Conservation (phyloP, 2,329 filamentous ascomycete species). For the Blumeria hordei region DNA sequence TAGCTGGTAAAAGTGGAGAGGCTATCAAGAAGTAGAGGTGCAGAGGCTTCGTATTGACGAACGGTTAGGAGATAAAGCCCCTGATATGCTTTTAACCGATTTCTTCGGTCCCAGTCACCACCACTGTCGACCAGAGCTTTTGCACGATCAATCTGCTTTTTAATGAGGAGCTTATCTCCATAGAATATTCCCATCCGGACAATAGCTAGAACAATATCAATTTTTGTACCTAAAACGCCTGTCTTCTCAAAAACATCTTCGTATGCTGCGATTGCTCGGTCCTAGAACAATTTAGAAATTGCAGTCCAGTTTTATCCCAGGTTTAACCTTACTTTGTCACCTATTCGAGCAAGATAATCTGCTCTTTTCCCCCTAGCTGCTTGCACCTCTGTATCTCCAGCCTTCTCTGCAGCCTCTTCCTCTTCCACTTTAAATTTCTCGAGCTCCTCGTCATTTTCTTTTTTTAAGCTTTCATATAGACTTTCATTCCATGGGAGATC, state of each 20-base stretch:
- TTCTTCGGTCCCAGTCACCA: slow-evolving; percentile 95
- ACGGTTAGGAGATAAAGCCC: slow-evolving; percentile 81
- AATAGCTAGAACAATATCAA: slow-evolving; percentile 88
- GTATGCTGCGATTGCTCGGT: slow-evolving; percentile 79
- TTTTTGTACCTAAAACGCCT: slow-evolving; percentile 88
- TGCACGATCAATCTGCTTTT: slow-evolving; percentile 81
- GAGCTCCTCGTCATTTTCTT: slow-evolving; percentile 56
- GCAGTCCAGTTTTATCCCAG: neutral
- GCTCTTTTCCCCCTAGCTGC: slow-evolving; percentile 83
- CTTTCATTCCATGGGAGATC: slow-evolving; percentile 77
- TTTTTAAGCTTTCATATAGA: slow-evolving; percentile 53
- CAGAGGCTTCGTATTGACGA: slow-evolving; percentile 71
- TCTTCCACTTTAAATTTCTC: slow-evolving; percentile 62
- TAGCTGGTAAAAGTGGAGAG: slow-evolving; percentile 97
- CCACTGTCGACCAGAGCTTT: slow-evolving; percentile 79
- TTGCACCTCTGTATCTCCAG: slow-evolving; percentile 85
- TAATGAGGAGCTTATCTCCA: slow-evolving; percentile 72
- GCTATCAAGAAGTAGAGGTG: slow-evolving; percentile 84
- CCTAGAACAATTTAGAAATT: slow-evolving; percentile 25
- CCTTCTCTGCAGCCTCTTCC: slow-evolving; percentile 86
- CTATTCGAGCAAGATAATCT: slow-evolving; percentile 86
- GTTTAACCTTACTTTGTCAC: slow-evolving; percentile 51
- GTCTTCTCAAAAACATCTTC: slow-evolving; percentile 93
- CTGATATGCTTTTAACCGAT: slow-evolving; percentile 95
- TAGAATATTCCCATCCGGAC: slow-evolving; percentile 93